Percentiles rank a stretch among this genome's conserved stretches.
phyloP scores from a whole-genome alignment of 345 rosid genomes.

The Acer campestre region DNA sequence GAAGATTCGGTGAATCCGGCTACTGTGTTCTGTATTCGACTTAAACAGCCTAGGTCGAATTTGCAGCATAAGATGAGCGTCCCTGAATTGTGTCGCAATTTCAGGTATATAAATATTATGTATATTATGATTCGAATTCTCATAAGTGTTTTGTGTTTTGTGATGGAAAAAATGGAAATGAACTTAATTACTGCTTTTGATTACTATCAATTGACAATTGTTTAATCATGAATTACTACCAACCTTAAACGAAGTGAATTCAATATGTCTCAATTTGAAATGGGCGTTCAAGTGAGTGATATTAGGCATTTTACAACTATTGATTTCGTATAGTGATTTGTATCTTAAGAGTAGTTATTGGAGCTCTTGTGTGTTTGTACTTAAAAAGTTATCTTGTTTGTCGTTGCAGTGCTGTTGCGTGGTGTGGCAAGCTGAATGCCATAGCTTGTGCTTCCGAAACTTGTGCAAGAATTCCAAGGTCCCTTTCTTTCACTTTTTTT shows the following conservation, averaged over 20 bases:
- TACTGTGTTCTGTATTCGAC: conserved; percentile 82
- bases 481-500: background rate
- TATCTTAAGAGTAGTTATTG: too few relatives aligned
- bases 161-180: background rate
- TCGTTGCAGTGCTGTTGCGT: conserved; percentile 82
- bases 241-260: background rate
- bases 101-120: conserved; percentile 46
- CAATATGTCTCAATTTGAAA: too few relatives aligned
- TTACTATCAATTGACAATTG: too few relatives aligned
- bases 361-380: background rate
- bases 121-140: background rate
- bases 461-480: conserved; percentile 98
- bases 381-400: background rate
- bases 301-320: background rate
- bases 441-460: conserved; percentile 99
- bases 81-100: conserved; percentile 88
- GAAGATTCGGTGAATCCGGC: conserved; percentile 80
- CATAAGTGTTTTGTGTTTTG: too few relatives aligned
- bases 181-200: too few relatives aligned
- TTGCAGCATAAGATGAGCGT: conserved; percentile 89
- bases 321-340: background rate
- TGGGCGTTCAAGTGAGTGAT: too few relatives aligned
- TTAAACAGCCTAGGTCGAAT: conserved; percentile 85
- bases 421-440: conserved; percentile 99
- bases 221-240: too few relatives aligned